A percentile compares a stretch with the other conserved stretches of the same genome.
These are phyloP conservation scores for Saturnispora dispora DNA, from an alignment of 805 yeast genomes.

Conservation along the genomic window DNA sequence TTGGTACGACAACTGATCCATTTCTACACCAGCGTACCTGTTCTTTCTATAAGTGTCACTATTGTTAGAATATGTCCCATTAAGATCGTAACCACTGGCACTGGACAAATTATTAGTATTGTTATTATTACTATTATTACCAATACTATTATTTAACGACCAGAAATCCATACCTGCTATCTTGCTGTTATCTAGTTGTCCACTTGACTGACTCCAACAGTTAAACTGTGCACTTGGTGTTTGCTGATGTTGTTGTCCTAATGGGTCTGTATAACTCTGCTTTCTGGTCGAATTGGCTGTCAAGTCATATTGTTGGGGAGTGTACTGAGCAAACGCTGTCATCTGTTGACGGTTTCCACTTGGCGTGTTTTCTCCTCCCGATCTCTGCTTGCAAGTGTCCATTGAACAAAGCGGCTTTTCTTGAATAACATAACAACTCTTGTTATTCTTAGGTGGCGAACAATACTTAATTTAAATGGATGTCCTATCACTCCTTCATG, in stretches of 20 bases:
- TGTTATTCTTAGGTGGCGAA: background rate
- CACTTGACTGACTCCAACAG: background rate
- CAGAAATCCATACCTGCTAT: background rate
- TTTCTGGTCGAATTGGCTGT: background rate
- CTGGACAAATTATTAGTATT: background rate
- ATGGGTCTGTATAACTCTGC: background rate
- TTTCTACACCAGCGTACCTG: conserved; percentile 17
- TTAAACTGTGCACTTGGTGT: background rate
- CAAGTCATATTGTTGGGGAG: background rate
- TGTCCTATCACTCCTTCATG: background rate
- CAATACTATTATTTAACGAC: conserved; percentile 1
- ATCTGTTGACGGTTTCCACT: background rate
- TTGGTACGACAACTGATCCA: conserved; percentile 23
- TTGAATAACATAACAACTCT: too few relatives aligned
- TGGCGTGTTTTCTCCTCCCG: background rate
- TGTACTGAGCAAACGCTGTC: background rate
- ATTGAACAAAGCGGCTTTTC: background rate
- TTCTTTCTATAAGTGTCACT: conserved; percentile 6
- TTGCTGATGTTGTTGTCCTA: background rate
- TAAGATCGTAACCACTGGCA: background rate
- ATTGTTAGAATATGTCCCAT: background rate
- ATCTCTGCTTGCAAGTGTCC: background rate
- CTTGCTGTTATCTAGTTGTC: background rate
- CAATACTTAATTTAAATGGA: background rate
- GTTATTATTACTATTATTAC: background rate